Evolutionary conservation across 345 rosid genomes (phyloP).

Genomic region (Fremontodendron californicum): DNA sequence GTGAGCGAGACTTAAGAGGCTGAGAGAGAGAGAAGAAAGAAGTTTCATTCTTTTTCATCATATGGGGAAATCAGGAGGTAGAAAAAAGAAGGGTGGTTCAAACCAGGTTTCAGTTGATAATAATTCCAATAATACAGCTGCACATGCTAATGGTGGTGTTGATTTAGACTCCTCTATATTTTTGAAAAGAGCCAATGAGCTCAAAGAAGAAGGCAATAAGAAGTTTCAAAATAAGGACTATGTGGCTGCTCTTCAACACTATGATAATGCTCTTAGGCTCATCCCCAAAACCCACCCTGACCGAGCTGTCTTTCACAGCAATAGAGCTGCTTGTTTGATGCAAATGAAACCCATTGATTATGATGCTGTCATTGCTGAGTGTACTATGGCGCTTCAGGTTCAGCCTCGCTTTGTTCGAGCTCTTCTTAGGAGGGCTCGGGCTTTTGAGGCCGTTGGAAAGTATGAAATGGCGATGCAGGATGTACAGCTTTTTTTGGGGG

Average conservation of each 20-base stretch:
- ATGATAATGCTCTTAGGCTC: slow-evolving; percentile 64
- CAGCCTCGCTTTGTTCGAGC: slow-evolving; percentile 81
- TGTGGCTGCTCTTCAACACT: slow-evolving; percentile 79
- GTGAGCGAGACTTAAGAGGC: not conserved
- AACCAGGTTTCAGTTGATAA: slow-evolving; percentile 47
- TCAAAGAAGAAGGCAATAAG: slow-evolving; percentile 90
- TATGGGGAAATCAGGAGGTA: slow-evolving; percentile 92
- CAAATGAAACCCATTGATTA: slow-evolving; percentile 95
- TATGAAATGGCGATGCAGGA: slow-evolving; percentile 81
- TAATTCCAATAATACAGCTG: slow-evolving; percentile 16
- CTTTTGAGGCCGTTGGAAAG: slow-evolving; percentile 77
- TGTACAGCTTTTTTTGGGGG: slow-evolving; percentile 59
- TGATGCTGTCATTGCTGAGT: slow-evolving; percentile 76
- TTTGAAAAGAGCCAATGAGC: slow-evolving; percentile 85
- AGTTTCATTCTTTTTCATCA: not conserved
- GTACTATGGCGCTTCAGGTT: slow-evolving; percentile 73
- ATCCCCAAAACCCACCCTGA: slow-evolving; percentile 79
- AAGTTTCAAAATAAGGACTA: slow-evolving; percentile 76
- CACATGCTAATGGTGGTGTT: slow-evolving; percentile 56
- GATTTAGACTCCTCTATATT: slow-evolving; percentile 67
- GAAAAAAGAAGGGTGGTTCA: slow-evolving; percentile 70
- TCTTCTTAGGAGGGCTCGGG: slow-evolving; percentile 79
- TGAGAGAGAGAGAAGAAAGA: not conserved
- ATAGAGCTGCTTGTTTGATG: slow-evolving; percentile 95
- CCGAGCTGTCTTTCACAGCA: slow-evolving; percentile 89